phyloP scores from a whole-genome alignment of 2,329 filamentous ascomycete species.

The Colletotrichum eleusines region DNA sequence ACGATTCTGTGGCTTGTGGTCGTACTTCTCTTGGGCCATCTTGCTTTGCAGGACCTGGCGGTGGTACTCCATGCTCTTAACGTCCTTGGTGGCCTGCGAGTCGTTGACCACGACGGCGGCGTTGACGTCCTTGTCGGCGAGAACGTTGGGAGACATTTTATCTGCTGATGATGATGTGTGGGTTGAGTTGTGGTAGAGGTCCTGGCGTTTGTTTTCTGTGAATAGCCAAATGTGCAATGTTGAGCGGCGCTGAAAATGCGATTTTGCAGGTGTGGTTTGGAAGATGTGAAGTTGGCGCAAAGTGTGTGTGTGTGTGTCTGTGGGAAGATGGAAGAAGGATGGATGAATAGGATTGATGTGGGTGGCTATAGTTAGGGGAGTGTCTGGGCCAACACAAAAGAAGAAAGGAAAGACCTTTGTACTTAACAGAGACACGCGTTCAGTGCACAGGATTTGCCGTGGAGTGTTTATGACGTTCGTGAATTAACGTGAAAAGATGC shows the following conservation, averaged over 20 bases:
- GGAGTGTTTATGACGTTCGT: slow-evolving; percentile 41
- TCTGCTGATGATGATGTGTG: not conserved
- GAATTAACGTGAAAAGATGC: slow-evolving; percentile 41
- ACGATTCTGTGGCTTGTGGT: slow-evolving; percentile 11
- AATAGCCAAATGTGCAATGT: slow-evolving; percentile 4
- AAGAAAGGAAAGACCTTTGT: slow-evolving; percentile 39
- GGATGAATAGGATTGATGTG: slow-evolving; percentile 19
- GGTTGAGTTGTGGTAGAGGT: not conserved
- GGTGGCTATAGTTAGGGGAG: slow-evolving; percentile 12
- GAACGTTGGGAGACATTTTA: slow-evolving; percentile 70
- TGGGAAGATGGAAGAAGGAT: slow-evolving; percentile 10
- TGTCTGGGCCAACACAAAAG: slow-evolving; percentile 23
- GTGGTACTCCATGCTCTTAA: slow-evolving; percentile 82
- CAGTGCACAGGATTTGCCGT: slow-evolving; percentile 27
- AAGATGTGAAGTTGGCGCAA: slow-evolving; percentile 7
- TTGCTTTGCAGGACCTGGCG: slow-evolving; percentile 80
- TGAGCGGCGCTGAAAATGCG: slow-evolving; percentile 3
- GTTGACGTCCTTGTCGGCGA: slow-evolving; percentile 77
- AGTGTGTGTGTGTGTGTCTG: slow-evolving; percentile 9
- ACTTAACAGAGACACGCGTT: slow-evolving; percentile 23
- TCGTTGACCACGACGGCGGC: slow-evolving; percentile 55
- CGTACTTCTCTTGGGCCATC: slow-evolving; percentile 74
- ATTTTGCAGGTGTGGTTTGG: not conserved
- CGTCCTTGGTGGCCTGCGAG: slow-evolving; percentile 55
- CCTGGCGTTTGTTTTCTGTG: not conserved